phyloP scores from a whole-genome alignment of 2,329 filamentous ascomycete genomes.

The Cyanodermella asteris region DNA sequence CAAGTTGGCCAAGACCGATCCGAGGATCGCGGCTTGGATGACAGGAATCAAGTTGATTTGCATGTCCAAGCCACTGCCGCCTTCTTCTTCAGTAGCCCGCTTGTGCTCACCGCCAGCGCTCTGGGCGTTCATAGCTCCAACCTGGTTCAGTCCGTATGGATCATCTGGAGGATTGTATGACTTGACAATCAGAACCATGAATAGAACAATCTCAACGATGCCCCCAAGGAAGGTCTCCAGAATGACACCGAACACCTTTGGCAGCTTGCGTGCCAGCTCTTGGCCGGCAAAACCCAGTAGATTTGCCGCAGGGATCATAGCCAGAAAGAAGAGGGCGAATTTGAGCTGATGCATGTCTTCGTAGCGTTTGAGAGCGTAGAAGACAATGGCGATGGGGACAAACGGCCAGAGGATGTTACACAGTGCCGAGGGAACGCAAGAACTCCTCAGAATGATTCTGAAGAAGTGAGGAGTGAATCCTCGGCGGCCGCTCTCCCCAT shows the following conservation, averaged over 20 bases:
- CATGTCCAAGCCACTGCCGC: too few relatives aligned
- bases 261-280: slow-evolving; percentile 8
- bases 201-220: slow-evolving; percentile 61
- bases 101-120: too few relatives aligned
- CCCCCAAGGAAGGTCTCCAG: slow-evolving; percentile 41
- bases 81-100: slow-evolving; percentile 12
- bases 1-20: slow-evolving; percentile 64
- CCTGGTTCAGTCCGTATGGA: slow-evolving; percentile 19
- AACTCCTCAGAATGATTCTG: slow-evolving; percentile 40
- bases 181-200: slow-evolving; percentile 59
- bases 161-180: too few relatives aligned
- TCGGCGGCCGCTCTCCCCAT: slow-evolving; percentile 46
- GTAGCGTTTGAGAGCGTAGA: slow-evolving; percentile 33
- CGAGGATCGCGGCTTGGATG: slow-evolving; percentile 63
- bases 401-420: slow-evolving; percentile 58
- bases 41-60: slow-evolving; percentile 33
- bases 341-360: slow-evolving; percentile 38
- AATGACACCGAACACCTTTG: slow-evolving; percentile 12
- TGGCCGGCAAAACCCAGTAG: slow-evolving; percentile 43
- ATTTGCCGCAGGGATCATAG: slow-evolving; percentile 59
- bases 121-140: too few relatives aligned
- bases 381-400: slow-evolving; percentile 48
- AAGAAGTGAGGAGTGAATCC: slow-evolving; percentile 47
- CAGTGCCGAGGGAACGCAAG: slow-evolving; percentile 37
- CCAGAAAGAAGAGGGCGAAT: slow-evolving; percentile 51